A percentile compares a stretch with the other conserved stretches of the same genome.
Evolutionary conservation across 2,329 filamentous ascomycete genomes (phyloP).

Genomic region (Paraphaeosphaeria sporulosa): DNA sequence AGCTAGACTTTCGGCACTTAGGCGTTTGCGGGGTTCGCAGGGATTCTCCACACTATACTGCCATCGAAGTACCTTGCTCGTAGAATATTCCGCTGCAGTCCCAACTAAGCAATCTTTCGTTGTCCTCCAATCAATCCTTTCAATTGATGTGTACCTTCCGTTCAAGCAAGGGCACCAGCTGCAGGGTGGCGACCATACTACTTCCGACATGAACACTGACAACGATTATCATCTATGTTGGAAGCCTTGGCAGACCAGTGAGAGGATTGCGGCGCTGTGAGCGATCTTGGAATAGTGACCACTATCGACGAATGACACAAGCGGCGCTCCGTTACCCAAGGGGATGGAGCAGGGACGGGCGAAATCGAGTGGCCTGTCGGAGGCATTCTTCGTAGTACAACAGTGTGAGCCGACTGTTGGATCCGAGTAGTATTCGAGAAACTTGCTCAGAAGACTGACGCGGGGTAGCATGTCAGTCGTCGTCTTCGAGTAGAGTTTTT

Average conservation of each 20-base stretch:
- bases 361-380: neutral
- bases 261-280: neutral
- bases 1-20: slow-evolving; percentile 9
- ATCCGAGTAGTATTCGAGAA: slow-evolving; percentile 4
- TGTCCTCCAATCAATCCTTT: neutral
- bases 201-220: neutral
- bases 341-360: neutral
- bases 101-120: neutral
- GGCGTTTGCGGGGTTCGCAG: slow-evolving; percentile 21
- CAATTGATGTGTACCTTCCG: neutral
- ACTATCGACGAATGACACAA: neutral
- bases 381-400: slow-evolving; percentile 10
- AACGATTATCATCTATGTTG: neutral
- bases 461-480: slow-evolving; percentile 1
- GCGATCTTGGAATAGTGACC: neutral
- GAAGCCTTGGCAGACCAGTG: neutral
- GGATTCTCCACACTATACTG: slow-evolving; percentile 24
- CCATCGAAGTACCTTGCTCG: neutral
- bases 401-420: slow-evolving; percentile 10
- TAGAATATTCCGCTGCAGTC: neutral
- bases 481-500: neutral
- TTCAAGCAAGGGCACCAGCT: neutral
- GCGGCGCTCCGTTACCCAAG: slow-evolving; percentile 1
- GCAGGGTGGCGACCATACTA: neutral
- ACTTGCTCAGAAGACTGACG: neutral